A percentile compares a stretch with the other conserved stretches of the same genome.
Conservation (phyloP, 2,329 filamentous ascomycete genomes). For the Clonostachys sp. region DNA sequence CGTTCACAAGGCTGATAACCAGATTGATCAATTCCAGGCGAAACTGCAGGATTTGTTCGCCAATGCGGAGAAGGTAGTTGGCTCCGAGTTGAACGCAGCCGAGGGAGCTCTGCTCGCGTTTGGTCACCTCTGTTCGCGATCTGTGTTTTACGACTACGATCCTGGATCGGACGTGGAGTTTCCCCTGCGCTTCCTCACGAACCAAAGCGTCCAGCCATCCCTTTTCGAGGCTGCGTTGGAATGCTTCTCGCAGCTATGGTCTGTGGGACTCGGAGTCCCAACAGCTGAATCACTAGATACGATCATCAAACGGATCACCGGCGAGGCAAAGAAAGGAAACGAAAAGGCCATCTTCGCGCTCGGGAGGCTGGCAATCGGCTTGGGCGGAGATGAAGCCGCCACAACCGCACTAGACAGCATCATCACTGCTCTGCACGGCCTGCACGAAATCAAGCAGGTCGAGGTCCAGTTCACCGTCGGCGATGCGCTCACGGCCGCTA, state of each 20-base stretch:
- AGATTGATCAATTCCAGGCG: slow-evolving; percentile 17
- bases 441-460: slow-evolving; percentile 80
- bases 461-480: slow-evolving; percentile 90
- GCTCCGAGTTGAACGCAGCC: slow-evolving; percentile 35
- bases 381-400: slow-evolving; percentile 21
- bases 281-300: slow-evolving; percentile 13
- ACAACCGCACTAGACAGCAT: slow-evolving; percentile 32
- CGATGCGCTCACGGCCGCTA: slow-evolving; percentile 76
- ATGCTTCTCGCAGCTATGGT: slow-evolving; percentile 40
- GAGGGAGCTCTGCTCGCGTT: slow-evolving; percentile 43
- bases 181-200: slow-evolving; percentile 22
- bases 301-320: slow-evolving; percentile 42
- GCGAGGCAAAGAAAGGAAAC: slow-evolving; percentile 73
- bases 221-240: slow-evolving; percentile 40
- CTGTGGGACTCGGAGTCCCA: slow-evolving; percentile 31
- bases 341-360: slow-evolving; percentile 79
- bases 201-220: slow-evolving; percentile 19
- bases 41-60: background rate
- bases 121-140: slow-evolving; percentile 36
- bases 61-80: slow-evolving; percentile 8
- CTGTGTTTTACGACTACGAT: slow-evolving; percentile 31
- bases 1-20: slow-evolving; percentile 17
- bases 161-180: slow-evolving; percentile 10
- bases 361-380: slow-evolving; percentile 68
- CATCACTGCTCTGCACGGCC: slow-evolving; percentile 62